Conservation (phyloP, 352 stramenopile genomes). For the Phytopythium oedochilum region DNA sequence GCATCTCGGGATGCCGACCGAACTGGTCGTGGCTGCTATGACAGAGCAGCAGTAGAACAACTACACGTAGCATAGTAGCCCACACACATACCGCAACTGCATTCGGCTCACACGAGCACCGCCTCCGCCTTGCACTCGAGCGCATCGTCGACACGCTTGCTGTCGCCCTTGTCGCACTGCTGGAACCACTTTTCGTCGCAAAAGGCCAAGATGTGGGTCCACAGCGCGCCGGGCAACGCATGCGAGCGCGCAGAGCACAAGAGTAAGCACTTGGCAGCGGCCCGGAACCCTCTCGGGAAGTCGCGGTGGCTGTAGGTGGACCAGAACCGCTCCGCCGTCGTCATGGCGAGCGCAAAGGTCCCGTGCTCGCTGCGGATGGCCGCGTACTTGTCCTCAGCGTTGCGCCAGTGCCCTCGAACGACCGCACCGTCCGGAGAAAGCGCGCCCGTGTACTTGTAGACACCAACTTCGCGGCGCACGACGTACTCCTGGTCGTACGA, state of each 20-base stretch:
- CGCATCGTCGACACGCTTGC: background rate
- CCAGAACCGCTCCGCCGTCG: slow-evolving; percentile 35
- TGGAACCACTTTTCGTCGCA: slow-evolving; percentile 56
- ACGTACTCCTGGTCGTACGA: slow-evolving; percentile 53
- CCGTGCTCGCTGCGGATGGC: slow-evolving; percentile 38
- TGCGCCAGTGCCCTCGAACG: slow-evolving; percentile 42
- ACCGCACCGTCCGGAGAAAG: slow-evolving; percentile 38
- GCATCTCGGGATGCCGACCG: background rate
- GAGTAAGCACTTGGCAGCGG: slow-evolving; percentile 28
- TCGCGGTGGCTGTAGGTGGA: slow-evolving; percentile 31
- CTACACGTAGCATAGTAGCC: too few species aligned
- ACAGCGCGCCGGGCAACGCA: slow-evolving; percentile 37
- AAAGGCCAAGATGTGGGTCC: slow-evolving; percentile 49
- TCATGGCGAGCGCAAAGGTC: slow-evolving; percentile 50
- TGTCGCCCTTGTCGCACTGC: background rate
- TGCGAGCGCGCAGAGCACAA: slow-evolving; percentile 40
- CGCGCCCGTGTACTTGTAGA: slow-evolving; percentile 39
- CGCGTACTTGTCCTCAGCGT: slow-evolving; percentile 27
- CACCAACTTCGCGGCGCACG: slow-evolving; percentile 52
- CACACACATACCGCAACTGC: too few species aligned
- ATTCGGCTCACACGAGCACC: background rate
- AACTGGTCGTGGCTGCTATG: background rate
- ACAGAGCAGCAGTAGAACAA: background rate
- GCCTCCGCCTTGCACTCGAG: background rate
- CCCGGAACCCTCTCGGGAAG: slow-evolving; percentile 40